Evolutionary conservation across 2,329 filamentous ascomycete genomes (phyloP).

Genomic region (Epichloe aotearoae): DNA sequence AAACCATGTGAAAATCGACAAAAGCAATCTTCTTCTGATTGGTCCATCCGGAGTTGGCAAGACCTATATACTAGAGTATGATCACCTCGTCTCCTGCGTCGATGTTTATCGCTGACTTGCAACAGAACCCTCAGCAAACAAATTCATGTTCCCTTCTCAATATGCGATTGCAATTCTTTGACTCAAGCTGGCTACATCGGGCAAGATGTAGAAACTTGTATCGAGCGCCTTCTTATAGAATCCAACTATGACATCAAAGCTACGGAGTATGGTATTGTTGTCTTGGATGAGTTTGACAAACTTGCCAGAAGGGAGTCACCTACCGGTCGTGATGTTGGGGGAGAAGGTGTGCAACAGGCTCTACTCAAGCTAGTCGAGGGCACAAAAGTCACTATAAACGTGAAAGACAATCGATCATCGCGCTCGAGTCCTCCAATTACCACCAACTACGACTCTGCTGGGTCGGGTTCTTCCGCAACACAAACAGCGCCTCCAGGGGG

Average conservation of each 20-base stretch:
- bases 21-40: slow-evolving; percentile 84
- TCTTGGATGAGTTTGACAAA: slow-evolving; percentile 95
- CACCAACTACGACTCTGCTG: slow-evolving; percentile 35
- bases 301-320: slow-evolving; percentile 78
- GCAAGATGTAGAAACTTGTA: slow-evolving; percentile 92
- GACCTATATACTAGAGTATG: slow-evolving; percentile 73
- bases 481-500: slow-evolving; percentile 32
- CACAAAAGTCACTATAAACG: slow-evolving; percentile 81
- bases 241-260: slow-evolving; percentile 77
- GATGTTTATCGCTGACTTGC: slow-evolving; percentile 11
- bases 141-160: slow-evolving; percentile 89
- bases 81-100: not conserved
- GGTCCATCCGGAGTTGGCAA: slow-evolving; percentile 94
- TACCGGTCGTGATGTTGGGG: slow-evolving; percentile 86
- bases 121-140: slow-evolving; percentile 74
- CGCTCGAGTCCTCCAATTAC: slow-evolving; percentile 39
- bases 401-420: slow-evolving; percentile 60
- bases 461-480: slow-evolving; percentile 29
- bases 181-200: slow-evolving; percentile 97
- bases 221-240: slow-evolving; percentile 79
- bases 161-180: slow-evolving; percentile 90
- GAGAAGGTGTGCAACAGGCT: slow-evolving; percentile 93
- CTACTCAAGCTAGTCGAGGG: slow-evolving; percentile 93
- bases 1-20: slow-evolving; percentile 64
- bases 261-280: slow-evolving; percentile 85